Conservation (phyloP, 768 basidiomycete genomes). For the Auricularia sp. region DNA sequence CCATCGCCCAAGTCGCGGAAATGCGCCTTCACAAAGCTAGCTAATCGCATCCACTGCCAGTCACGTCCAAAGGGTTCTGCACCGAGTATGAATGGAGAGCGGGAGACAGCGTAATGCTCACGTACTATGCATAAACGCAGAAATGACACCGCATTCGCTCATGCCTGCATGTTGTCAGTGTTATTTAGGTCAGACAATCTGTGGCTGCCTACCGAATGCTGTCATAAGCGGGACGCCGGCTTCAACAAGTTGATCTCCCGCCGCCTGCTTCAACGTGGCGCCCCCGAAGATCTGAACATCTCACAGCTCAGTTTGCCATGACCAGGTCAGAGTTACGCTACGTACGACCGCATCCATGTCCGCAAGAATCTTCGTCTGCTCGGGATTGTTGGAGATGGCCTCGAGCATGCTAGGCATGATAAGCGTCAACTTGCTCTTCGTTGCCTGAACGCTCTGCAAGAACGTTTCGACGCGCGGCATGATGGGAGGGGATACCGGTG, state of each 20-base stretch:
- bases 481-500: neutral
- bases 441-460: neutral
- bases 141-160: neutral
- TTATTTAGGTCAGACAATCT: neutral
- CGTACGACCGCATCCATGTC: neutral
- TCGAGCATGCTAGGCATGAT: neutral
- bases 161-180: neutral
- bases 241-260: constrained; percentile 14
- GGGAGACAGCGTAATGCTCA: neutral
- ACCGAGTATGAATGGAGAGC: neutral
- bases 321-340: no score
- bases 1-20: constrained; percentile 1
- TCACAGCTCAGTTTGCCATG: no score
- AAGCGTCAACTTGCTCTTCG: neutral
- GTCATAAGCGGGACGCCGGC: neutral
- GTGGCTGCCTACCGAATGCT: neutral
- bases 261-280: constrained; percentile 15
- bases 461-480: neutral
- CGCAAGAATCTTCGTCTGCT: neutral
- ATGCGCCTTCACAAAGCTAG: neutral
- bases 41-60: neutral
- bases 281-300: constrained; percentile 13
- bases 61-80: neutral
- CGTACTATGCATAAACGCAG: neutral
- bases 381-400: neutral